Evolutionary conservation across 805 yeast species (phyloP), one percentile per base, ranked within the genome.

Genomic region (Saccharomycopsis fibuligera): DNA sequence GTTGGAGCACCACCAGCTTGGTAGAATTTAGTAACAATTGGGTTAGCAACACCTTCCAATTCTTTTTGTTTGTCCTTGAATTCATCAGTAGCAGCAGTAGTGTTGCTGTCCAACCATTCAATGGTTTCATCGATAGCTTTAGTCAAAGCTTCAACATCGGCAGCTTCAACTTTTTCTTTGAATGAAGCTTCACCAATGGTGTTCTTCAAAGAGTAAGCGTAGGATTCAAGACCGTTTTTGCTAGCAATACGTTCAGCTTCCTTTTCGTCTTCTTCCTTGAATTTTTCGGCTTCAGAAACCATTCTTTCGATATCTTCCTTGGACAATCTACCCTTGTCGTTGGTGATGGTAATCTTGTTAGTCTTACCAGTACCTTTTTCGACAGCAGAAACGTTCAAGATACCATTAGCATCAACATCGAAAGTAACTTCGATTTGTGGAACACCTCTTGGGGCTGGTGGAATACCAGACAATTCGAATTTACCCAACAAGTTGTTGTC

Each of bases 301-400:
- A 90, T 90, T 73, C 91, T 85, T 76, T 91, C 97, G 62, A 90
- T 90, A 67, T 90, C 97, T 70, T 90, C 96, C 81, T 89, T 87
- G 57, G 96, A 87, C 66, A 90, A 79, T 79, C 97, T 89, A 73
- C 98, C 98, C 79, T 90, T 91, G 72, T 90, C 97, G 77, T 90
- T 91, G 73, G 97, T 90, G 73, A 90, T 91, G 69, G 97, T 90
- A 67, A 90, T 91, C 83, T 91, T 84, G 77, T 85, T 89, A 60
- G 96, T 74, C 79, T 90, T 91, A 78, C 97, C 98, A 58, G 97
- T 91, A 76, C 96, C 96, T 81, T 91, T 91, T 78, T 90, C 98
- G 60, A 90, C 78, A 54, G 97, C 97, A 60, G 95, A 83, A 52
- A 90, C 97, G 72, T 90, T 90, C 73, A 91, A 77, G 73, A 90